phyloP scores from a whole-genome alignment of 2,329 filamentous ascomycete genomes.

The Calonectria naviculata region DNA sequence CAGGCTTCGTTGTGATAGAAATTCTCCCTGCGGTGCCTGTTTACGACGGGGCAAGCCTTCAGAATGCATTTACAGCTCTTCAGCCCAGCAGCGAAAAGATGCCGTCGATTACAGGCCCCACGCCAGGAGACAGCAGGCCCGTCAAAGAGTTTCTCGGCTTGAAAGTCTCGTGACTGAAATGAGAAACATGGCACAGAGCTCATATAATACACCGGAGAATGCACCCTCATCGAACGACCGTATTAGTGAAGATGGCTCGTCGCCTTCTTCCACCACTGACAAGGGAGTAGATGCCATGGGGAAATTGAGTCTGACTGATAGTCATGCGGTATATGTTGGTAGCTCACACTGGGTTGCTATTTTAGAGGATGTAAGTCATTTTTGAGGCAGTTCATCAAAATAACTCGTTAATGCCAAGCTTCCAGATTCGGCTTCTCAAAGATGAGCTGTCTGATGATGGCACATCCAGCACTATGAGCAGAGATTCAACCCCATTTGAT shows the following conservation, averaged over 20 bases:
- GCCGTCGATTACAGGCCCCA: slow-evolving; percentile 29
- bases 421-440: slow-evolving; percentile 14
- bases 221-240: neutral
- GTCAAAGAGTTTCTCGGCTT: slow-evolving; percentile 29
- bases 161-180: slow-evolving; percentile 30
- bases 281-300: slow-evolving; percentile 6
- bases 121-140: slow-evolving; percentile 19
- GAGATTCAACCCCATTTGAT: neutral
- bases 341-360: slow-evolving; percentile 18
- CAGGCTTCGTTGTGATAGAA: slow-evolving; percentile 18
- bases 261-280: neutral
- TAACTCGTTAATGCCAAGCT: neutral
- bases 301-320: slow-evolving; percentile 6
- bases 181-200: slow-evolving; percentile 18
- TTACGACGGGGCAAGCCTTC: slow-evolving; percentile 1
- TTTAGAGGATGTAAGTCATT: slow-evolving; percentile 10
- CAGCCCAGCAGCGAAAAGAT: slow-evolving; percentile 30
- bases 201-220: neutral
- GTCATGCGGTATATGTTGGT: slow-evolving; percentile 10
- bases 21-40: slow-evolving; percentile 17
- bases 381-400: too few relatives aligned
- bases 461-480: neutral
- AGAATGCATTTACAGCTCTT: slow-evolving; percentile 21
- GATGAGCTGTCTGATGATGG: slow-evolving; percentile 9
- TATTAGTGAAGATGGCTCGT: neutral